Base-by-base conservation (phyloP, 805 yeast species). In the Vanderwaltozyma tropicalis region DNA sequence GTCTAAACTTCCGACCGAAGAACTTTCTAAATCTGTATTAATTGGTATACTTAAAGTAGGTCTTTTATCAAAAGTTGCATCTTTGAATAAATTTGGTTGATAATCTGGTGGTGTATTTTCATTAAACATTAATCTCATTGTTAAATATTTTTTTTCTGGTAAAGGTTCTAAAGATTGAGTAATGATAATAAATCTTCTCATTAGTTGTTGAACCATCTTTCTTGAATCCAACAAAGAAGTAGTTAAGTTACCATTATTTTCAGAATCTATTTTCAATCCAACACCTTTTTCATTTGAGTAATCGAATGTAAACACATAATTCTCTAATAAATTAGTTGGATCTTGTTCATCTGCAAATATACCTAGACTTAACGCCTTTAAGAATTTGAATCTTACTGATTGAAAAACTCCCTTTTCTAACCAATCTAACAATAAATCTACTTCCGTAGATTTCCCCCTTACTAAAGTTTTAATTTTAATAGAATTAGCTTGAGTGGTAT, bases 151-250 rank as follows among this genome's bases (percentile, higher is more conserved):
- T 29, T 66, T 60, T 1, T 57, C 53, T 1, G 80, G 80, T 19
- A 74, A 48, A 1, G 72, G 67, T 14, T 72, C 68, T n/a, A 76
- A 55, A 0, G 69, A 59, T 49, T 77, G 82, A 0, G 80, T 72
- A 4, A 69, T 52, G 1, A 73, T 59, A 16, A 76, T 71, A 36
- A 77, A 66, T 37, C 72, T 58, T 48, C 66, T 67, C 63, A 76
- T 65, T 33, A 75, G 45, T 36, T 66, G 69, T 41, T 72, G 74
- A 3, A 71, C 61, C 43, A 65, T 61, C 40, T 60, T 61, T 44
- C 74, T 63, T 9, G 71, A 65, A 22, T 62, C 61, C 18, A 62
- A 47, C 21, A 60, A 39, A 3, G 65, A 47, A 42, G 43, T 40
- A 5, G 37, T 44, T 2, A 25, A 5, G 20, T 24, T 15, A 11